Conservation (phyloP, 257 asterid genomes). For the Mitragyna speciosa region DNA sequence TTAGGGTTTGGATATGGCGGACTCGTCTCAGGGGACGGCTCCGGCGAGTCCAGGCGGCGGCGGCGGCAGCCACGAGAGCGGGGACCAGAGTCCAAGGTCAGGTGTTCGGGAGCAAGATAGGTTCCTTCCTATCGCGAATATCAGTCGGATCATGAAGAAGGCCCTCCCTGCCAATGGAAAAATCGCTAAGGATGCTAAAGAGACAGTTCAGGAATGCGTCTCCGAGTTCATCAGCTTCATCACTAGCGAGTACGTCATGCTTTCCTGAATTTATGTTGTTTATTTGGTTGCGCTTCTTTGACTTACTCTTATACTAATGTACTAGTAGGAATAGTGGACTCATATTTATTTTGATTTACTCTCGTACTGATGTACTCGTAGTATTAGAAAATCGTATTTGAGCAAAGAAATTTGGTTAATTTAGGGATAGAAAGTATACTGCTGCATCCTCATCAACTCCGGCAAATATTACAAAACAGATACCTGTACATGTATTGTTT, state of each 20-base stretch:
- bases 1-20: constrained; percentile 54
- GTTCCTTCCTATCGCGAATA: constrained; percentile 76
- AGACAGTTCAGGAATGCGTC: constrained; percentile 84
- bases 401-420: no score
- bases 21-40: constrained; percentile 39
- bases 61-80: constrained; percentile 67
- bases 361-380: no score
- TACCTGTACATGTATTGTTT: not conserved
- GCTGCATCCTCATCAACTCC: not conserved
- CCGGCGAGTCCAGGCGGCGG: constrained; percentile 55
- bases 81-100: constrained; percentile 75
- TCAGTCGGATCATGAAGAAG: constrained; percentile 84
- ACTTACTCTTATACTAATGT: not conserved
- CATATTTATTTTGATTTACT: no score
- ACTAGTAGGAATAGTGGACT: not conserved
- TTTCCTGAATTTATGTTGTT: not conserved
- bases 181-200: constrained; percentile 83
- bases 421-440: no score
- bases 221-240: constrained; percentile 85
- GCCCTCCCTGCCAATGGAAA: constrained; percentile 76
- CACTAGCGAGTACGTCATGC: constrained; percentile 70
- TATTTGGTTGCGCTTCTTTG: not conserved
- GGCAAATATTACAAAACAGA: not conserved
- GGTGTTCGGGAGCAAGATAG: constrained; percentile 76
- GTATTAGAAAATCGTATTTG: no score